These are phyloP conservation scores for Exophiala viscosa DNA, from an alignment of 2,329 filamentous ascomycete genomes.

Conservation along the genomic window DNA sequence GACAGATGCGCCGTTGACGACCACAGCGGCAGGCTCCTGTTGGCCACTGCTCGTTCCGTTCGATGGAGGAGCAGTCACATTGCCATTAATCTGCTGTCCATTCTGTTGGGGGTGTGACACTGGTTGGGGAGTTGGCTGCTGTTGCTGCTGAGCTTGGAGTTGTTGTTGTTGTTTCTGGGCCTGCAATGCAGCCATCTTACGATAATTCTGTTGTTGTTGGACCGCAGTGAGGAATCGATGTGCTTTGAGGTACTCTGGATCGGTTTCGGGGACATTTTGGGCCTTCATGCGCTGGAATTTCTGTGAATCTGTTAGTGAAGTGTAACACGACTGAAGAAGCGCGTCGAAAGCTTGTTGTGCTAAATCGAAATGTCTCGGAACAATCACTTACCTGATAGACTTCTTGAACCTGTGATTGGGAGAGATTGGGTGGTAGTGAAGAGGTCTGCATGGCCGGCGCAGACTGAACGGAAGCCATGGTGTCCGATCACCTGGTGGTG, in stretches of 20 bases:
- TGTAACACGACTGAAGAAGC: background rate
- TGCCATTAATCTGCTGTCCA: constrained; percentile 34
- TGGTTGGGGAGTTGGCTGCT: constrained; percentile 12
- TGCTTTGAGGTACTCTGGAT: constrained; percentile 83
- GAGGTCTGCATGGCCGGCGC: constrained; percentile 65
- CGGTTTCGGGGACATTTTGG: constrained; percentile 71
- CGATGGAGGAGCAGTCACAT: constrained; percentile 30
- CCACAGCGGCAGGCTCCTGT: constrained; percentile 14
- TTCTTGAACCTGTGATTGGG: constrained; percentile 73
- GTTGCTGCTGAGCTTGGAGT: constrained; percentile 22
- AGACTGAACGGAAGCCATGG: constrained; percentile 77
- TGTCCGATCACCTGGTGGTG: constrained; percentile 30
- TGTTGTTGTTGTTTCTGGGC: constrained; percentile 49
- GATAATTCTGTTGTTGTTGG: constrained; percentile 61
- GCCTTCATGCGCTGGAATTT: constrained; percentile 88
- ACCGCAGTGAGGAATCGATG: constrained; percentile 71
- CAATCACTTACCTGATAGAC: constrained; percentile 50
- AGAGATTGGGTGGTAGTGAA: constrained; percentile 64
- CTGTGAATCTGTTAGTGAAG: constrained; percentile 51
- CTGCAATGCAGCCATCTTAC: constrained; percentile 57
- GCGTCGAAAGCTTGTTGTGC: background rate
- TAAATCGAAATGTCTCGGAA: background rate
- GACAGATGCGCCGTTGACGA: constrained; percentile 28
- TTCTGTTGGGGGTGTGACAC: constrained; percentile 28
- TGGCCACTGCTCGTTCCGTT: constrained; percentile 44